phyloP scores from a whole-genome alignment of 208 protist species.

The Wallacemonas sp. region DNA sequence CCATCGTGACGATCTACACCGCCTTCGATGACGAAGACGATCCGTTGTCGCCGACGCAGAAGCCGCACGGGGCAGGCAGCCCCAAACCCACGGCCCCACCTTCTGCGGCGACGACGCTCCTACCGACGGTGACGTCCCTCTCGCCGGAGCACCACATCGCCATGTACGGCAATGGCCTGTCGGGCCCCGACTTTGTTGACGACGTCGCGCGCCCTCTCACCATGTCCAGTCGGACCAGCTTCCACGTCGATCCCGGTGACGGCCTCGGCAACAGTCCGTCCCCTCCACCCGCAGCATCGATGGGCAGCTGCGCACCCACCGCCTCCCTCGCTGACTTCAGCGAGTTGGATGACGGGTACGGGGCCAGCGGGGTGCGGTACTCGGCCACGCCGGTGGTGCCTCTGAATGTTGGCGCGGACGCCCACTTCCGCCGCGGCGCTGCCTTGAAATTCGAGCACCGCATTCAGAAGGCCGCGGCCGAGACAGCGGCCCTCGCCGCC shows the following conservation, averaged over 20 bases:
- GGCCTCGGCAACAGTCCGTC: background rate
- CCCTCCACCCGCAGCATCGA: background rate
- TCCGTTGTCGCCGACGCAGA: background rate
- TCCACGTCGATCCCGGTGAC: background rate
- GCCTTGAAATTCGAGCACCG: slow-evolving; percentile 16
- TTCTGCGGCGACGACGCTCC: background rate
- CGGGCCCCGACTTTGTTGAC: background rate
- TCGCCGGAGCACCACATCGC: slow-evolving; percentile 19
- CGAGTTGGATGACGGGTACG: background rate
- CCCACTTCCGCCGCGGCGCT: background rate
- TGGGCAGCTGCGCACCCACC: too few species aligned
- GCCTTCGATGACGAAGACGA: slow-evolving; percentile 28
- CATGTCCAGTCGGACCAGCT: background rate
- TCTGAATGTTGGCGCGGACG: slow-evolving; percentile 10
- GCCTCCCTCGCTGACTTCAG: background rate
- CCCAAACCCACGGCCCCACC: background rate
- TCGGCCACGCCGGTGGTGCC: slow-evolving; percentile 58
- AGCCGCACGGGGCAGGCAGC: background rate
- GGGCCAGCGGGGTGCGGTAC: slow-evolving; percentile 1
- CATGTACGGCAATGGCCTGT: slow-evolving; percentile 9
- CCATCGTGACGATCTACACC: slow-evolving; percentile 48
- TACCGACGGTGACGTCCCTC: slow-evolving; percentile 16
- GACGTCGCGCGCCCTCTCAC: background rate
- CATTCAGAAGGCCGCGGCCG: slow-evolving; percentile 7
- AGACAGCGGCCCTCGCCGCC: background rate